Evolutionary conservation across 2,329 filamentous ascomycete species (phyloP), one percentile per base, ranked within the genome.

Genomic region (Dendrostoma leiphaemia): DNA sequence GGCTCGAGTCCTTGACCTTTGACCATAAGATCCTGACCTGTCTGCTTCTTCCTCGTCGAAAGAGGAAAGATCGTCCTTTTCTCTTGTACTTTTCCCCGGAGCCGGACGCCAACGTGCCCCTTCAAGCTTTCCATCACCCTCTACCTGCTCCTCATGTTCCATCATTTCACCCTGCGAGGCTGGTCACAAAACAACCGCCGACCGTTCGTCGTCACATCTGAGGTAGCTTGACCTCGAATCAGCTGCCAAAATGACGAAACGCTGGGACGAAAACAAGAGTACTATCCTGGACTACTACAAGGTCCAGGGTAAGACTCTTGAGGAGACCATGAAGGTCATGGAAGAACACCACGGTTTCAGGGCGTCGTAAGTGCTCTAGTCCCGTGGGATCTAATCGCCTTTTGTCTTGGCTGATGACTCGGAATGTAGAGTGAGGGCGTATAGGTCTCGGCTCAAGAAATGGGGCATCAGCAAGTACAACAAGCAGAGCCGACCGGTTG

Each of bases 401-500:
- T n/a, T n/a, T n/a, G n/a, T n/a, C n/a, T n/a, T n/a, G n/a, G n/a
- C 44, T 49, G 19, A 44, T 40, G 9, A 9, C 50, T 29, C 26
- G 6, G 19, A 21, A 6, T n/a, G 31, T 26, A 69, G 67, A 15
- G 70, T 67, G n/a, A 74, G 78, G 48, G 75, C 77, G 3, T 81
- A 79, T 60, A 69, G 76, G 19, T 74, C 75, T n/a, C 69, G 74
- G 34, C 71, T 81, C 57, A 69, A 74, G 23, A 68, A 64, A 54
- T 80, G 78, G 78, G 61, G 66, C 4, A 59, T 78, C 38, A 63
- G 66, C 60, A 81, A 81, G 62, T 80, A 81, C 63, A 76, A 73
- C 50, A 48, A 47, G 12, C 29, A 35, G 9, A 17, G 15, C 4
- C 48, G 28, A 13, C 4, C 2, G 5, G 32, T 12, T 7, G n/a